Base-by-base conservation (phyloP, 2,329 filamentous ascomycete genomes). In the Alternaria brassicae region DNA sequence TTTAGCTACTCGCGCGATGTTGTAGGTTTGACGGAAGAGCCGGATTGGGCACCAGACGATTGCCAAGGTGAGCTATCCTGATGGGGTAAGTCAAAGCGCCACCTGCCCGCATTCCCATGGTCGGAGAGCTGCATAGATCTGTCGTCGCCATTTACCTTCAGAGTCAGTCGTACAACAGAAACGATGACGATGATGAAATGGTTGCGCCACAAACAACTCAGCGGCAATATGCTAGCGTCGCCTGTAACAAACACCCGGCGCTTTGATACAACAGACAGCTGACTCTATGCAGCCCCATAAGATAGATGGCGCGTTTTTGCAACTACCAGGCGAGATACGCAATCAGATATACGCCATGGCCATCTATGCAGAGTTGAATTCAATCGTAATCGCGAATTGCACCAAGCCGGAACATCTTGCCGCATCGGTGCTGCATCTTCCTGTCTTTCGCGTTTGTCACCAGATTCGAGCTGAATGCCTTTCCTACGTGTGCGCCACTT, bases 261-360 rank as follows among this genome's bases (percentile, higher is more conserved):
- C 12, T 27, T 21, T 34, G 9, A 27, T 21, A n/a, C 21, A n/a
- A 10, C 19, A 34, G 10, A 17, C 13, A 19, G n/a, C 56, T 58
- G 39, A 58, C 40, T 21, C 23, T 30, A 17, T 27, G 41, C 30
- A 58, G 56, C 17, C 49, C 10, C 32, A 15, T 19, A 23, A 17
- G 13, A 27, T 36, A 15, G 12, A 23, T n/a, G 27, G 36, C 10
- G 32, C 44, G 12, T 59, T 72, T 39, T 45, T 71, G 2, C 45
- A 55, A 10, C 62, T 72, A 17, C 68, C 70, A 17, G 68, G 67
- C 36, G 70, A 72, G 51, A 42, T 71, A 17, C 68, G 70, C 48
- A 70, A 68, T 37, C 41, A 56, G 9, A 70, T 72, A 15, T 72
- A 71, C 47, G 42, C 56, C 23, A 45, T 56, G 10, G 28, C 9